Evolutionary conservation across 306 rosid genomes (phyloP), one percentile per base, ranked within the genome.

Genomic region (Lablab purpureus): DNA sequence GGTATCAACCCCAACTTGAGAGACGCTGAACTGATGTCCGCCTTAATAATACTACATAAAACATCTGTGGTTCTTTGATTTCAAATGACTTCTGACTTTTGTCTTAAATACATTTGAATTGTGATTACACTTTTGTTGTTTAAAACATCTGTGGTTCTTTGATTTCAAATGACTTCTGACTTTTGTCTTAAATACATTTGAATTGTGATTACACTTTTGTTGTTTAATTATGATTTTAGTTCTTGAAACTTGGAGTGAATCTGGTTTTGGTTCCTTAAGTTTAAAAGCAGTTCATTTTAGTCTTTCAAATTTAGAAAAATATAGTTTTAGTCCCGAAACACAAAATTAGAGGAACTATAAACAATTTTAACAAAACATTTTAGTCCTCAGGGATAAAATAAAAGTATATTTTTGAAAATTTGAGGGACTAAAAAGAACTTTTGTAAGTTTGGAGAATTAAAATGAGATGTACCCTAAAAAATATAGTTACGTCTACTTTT

Each of bases 141-240:
- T 71, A 25, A 63, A 19, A 63, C 56, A 36, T 64, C 41, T 63
- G 12, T 52, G 4, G 19, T 51, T 21, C 55, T 62, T 81, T 65
- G 66, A 6, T 7, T 34, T 34, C 2, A 55, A 59, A 54, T 58
- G 79, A 18, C 54, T 13, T 65, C 51, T 62, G 72, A 46, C 11
- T 22, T 67, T 75, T 85, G 71, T 77, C 60, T 22, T 71, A 15
- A 56, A 25, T 23, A 40, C 34, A 15, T 73, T 67, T 67, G 54
- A 40, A 58, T 46, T 60, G 18, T 85, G 74, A 45, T 74, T 66
- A 76, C 54, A 75, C n/a, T 7, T 7, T 8, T 37, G 7, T 37
- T 37, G 40, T 32, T 32, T 32, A 5, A 1, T 37, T 37, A 8
- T 8, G 43, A 11, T 37, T 9, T 8, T 9, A 37, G 11, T 37